These are phyloP conservation scores for Mesotaenium endlicherianum DNA, from an alignment of 139 green algal genomes.

Conservation along the genomic window DNA sequence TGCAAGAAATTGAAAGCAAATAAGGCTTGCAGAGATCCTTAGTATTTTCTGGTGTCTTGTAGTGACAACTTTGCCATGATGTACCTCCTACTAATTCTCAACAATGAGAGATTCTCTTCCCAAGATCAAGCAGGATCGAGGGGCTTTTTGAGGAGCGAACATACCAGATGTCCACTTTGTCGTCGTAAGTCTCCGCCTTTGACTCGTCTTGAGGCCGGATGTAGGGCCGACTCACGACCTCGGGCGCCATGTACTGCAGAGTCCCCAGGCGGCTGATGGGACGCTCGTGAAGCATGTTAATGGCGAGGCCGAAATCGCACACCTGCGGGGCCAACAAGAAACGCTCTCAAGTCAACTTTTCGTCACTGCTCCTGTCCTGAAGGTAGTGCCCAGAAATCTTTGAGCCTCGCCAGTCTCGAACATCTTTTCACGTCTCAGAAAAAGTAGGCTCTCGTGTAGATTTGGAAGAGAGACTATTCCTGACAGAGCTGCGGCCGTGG, in stretches of 20 bases:
- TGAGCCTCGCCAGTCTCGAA: no score
- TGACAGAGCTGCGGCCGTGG: no score
- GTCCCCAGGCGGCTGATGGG: conserved; percentile 66
- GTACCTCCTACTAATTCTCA: neutral
- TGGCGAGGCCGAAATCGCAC: conserved; percentile 72
- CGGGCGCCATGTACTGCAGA: conserved; percentile 72
- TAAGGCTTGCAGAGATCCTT: neutral
- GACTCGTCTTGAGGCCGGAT: neutral
- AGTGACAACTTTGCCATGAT: neutral
- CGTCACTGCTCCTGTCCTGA: no score
- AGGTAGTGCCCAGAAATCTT: no score
- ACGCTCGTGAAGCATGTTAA: conserved; percentile 57
- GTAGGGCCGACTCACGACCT: conserved; percentile 46
- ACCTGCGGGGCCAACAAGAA: neutral
- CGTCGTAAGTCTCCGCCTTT: conserved; percentile 20
- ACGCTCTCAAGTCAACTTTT: neutral
- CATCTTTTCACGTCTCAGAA: no score
- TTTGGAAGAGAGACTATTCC: no score
- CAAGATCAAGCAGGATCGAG: neutral
- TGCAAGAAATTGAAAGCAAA: neutral
- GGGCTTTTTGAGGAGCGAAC: neutral
- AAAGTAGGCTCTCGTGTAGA: no score
- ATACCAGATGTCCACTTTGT: conserved; percentile 49
- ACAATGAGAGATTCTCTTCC: neutral
- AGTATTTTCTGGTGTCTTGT: neutral